Evolutionary conservation across 2,329 filamentous ascomycete genomes (phyloP), one percentile per base, ranked within the genome.

Genomic region (Lachnellula occidentalis): DNA sequence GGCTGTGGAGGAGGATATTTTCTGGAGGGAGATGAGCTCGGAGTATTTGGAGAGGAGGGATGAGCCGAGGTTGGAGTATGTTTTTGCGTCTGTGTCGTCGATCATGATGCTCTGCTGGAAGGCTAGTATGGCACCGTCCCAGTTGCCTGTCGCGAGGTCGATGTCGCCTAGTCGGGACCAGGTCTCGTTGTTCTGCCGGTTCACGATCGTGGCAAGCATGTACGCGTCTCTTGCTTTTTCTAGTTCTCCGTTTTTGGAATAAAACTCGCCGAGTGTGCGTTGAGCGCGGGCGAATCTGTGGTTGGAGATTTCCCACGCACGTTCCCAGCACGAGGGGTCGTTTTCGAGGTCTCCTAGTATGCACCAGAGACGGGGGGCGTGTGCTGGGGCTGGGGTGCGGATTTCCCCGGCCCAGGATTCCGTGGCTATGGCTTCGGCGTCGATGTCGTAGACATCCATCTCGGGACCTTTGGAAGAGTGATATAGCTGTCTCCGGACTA

Each of bases 91-190:
- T 50, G 87, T 85, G 24, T 95, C 92, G 47, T 96, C 94, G 11
- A 89, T 79, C 61, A 88, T 85, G 11, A 99, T 92, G 8, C 87
- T 87, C 21, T 91, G 81, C 8, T 85, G 84, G 70, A 95, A 99
- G 0, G 91, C 87, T 61, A 92, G 85, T 1, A 89, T 85, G 0
- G 94, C 92, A 19, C 87, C 86, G 19, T 85, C 77, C 73, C 88
- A 97, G 39, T 85, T 78, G 9, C 83, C 82, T 0, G 95, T 77
- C 49, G 92, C 85, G 19, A 99, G 79, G 61, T 87, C 83, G 50
- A 95, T 90, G 67, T 95, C 96, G 7, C 94, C 94, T 4, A 97
- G 77, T 0, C 92, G 85, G 66, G 90, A 91, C 94, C 94, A 99
- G 54, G 90, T 83, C 51, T 88, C 81, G 2, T 89, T 82, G 67